phyloP scores from a whole-genome alignment of 208 protist genomes.

The Acanthamoeba lenticulata region DNA sequence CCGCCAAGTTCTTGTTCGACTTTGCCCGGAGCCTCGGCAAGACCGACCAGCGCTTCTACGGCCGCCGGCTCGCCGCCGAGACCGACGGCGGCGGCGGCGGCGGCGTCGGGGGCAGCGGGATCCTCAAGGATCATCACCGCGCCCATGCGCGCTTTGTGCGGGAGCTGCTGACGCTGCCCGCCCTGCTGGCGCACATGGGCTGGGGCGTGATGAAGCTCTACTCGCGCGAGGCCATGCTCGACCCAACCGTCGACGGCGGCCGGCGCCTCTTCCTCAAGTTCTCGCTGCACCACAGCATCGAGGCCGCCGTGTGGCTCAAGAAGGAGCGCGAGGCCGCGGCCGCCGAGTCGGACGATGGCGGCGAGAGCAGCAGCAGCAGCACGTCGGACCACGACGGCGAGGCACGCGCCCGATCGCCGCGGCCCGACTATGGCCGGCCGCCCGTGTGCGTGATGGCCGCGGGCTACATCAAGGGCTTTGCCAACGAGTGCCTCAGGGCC shows the following conservation, averaged over 20 bases:
- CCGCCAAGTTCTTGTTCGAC: constrained; percentile 34
- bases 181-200: neutral
- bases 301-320: constrained; percentile 13
- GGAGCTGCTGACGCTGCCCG: neutral
- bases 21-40: constrained; percentile 13
- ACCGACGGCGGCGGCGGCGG: neutral
- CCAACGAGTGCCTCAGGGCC: neutral
- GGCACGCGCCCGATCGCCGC: neutral
- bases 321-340: neutral
- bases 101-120: no score
- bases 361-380: neutral
- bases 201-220: constrained; percentile 54
- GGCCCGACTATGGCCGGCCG: neutral
- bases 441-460: constrained; percentile 33
- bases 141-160: neutral
- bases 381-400: neutral
- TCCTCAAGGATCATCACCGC: no score
- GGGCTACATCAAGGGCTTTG: constrained; percentile 26
- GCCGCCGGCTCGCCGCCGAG: neutral
- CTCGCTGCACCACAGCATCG: neutral
- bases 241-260: neutral
- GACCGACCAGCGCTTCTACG: constrained; percentile 26
- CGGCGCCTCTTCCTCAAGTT: constrained; percentile 5
- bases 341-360: neutral
- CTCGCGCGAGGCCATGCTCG: neutral